Conservation (phyloP, 208 protist genomes). For the Tritrichomonas musculus region DNA sequence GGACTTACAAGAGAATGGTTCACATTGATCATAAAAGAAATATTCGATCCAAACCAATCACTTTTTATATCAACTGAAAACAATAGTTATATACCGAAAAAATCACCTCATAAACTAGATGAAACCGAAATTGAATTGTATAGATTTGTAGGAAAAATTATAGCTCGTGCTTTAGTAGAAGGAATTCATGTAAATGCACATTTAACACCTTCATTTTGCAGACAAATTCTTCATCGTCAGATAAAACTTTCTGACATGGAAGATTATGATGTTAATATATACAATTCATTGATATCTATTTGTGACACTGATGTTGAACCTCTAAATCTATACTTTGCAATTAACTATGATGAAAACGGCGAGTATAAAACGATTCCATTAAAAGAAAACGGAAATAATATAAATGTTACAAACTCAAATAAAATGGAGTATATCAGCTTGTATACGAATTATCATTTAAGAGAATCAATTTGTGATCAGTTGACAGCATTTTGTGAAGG, state of each 20-base stretch:
- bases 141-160: slow-evolving; percentile 68
- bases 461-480: slow-evolving; percentile 83
- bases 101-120: slow-evolving; percentile 84
- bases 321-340: slow-evolving; percentile 80
- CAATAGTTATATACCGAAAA: slow-evolving; percentile 73
- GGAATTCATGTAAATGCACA: slow-evolving; percentile 81
- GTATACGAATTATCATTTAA: slow-evolving; percentile 74
- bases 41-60: slow-evolving; percentile 44
- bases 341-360: slow-evolving; percentile 84
- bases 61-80: slow-evolving; percentile 43
- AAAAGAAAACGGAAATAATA: slow-evolving; percentile 72
- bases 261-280: slow-evolving; percentile 81
- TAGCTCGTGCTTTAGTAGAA: slow-evolving; percentile 69
- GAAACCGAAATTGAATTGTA: slow-evolving; percentile 87
- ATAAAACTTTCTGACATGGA: slow-evolving; percentile 83
- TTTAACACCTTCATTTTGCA: slow-evolving; percentile 92
- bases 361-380: slow-evolving; percentile 64
- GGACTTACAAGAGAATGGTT: too few species aligned
- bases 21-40: too few species aligned
- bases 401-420: slow-evolving; percentile 84
- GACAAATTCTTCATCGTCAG: slow-evolving; percentile 84
- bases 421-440: slow-evolving; percentile 89
- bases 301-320: slow-evolving; percentile 73
- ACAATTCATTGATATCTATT: slow-evolving; percentile 81
- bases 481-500: slow-evolving; percentile 82